Evolutionary conservation across 2,329 filamentous ascomycete species (phyloP).

Genomic region (Ilyonectria mors-panacis): DNA sequence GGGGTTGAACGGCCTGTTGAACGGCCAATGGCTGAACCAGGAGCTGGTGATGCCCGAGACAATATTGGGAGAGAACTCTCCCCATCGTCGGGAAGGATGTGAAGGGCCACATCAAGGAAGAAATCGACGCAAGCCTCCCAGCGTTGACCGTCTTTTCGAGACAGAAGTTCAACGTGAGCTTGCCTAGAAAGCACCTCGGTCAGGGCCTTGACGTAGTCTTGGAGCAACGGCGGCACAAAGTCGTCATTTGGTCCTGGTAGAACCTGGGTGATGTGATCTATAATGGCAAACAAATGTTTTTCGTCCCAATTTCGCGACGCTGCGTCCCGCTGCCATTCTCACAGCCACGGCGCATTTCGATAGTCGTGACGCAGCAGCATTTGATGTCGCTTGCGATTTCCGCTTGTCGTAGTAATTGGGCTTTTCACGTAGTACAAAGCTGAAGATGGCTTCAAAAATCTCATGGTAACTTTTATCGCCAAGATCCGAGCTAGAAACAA

Average conservation of each 20-base stretch:
- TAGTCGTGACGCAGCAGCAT: slow-evolving; percentile 70
- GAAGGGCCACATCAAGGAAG: slow-evolving; percentile 73
- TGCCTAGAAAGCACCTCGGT: slow-evolving; percentile 78
- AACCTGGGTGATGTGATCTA: slow-evolving; percentile 86
- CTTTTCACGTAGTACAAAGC: slow-evolving; percentile 77
- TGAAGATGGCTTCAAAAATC: slow-evolving; percentile 86
- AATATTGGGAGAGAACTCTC: slow-evolving; percentile 53
- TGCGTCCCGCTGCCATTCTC: slow-evolving; percentile 79
- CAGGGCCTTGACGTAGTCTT: slow-evolving; percentile 85
- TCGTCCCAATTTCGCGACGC: slow-evolving; percentile 76
- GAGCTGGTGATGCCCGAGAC: slow-evolving; percentile 64
- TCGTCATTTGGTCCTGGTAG: slow-evolving; percentile 73
- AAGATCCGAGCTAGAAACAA: slow-evolving; percentile 59
- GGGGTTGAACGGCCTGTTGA: slow-evolving; percentile 50
- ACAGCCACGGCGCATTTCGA: slow-evolving; percentile 79
- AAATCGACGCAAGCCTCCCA: slow-evolving; percentile 83
- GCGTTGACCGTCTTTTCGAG: slow-evolving; percentile 66
- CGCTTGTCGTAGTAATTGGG: slow-evolving; percentile 70
- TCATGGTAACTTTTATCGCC: slow-evolving; percentile 85
- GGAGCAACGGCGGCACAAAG: slow-evolving; percentile 78
- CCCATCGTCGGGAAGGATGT: slow-evolving; percentile 59
- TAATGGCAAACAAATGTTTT: slow-evolving; percentile 86
- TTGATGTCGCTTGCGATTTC: slow-evolving; percentile 62
- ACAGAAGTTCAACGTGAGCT: slow-evolving; percentile 85
- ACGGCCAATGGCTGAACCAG: slow-evolving; percentile 49